Base-by-base conservation (phyloP, 768 basidiomycete species). In the Agaricus bisporus region DNA sequence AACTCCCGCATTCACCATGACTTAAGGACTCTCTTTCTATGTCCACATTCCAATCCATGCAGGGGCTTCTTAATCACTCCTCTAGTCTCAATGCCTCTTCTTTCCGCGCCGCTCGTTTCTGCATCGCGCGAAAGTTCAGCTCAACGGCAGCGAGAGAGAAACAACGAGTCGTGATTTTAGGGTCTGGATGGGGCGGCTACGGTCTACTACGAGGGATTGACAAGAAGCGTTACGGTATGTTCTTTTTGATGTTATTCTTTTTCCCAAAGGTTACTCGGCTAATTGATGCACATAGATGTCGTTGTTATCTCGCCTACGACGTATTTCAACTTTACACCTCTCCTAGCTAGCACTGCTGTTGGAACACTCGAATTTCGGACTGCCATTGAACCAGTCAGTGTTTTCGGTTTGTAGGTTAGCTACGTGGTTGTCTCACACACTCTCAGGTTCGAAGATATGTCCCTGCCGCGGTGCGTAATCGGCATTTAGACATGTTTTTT, bases 281-380 rank as follows among this genome's bases (percentile, higher is more conserved):
- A 5, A 15, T 44, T 15, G 47, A 20, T 15, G n/a, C 22, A 1
- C 8, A 0, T 57, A 88, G 85, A 87, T 60, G 83, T 86, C 4
- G 80, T 80, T 0, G 65, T 88, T 14, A 54, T 89, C 22, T 86
- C 86, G 5, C 85, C 88, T 0, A 83, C 73, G 37, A 77, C 75
- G 35, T 82, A 84, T 66, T 86, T 85, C 69, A 84, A 83, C 61
- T 85, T 85, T 58, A 79, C 81, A 22, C 84, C 85, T 0, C 66
- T 89, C 28, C 73, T 88, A 1, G 85, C 86, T 0, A 74, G 81
- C 46, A 81, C 86, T 54, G 79, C 88, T 3, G 88, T 91, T 22
- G 92, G 92, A 2, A 92, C 91, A 5, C 72, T 95, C 44, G 90
- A 92, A 59, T 91, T 86, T 63, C 73, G 90, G 22, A 84, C 85